These are phyloP conservation scores for Xerophyta viscosa DNA, from an alignment of 106 monocot genomes.

Conservation along the genomic window DNA sequence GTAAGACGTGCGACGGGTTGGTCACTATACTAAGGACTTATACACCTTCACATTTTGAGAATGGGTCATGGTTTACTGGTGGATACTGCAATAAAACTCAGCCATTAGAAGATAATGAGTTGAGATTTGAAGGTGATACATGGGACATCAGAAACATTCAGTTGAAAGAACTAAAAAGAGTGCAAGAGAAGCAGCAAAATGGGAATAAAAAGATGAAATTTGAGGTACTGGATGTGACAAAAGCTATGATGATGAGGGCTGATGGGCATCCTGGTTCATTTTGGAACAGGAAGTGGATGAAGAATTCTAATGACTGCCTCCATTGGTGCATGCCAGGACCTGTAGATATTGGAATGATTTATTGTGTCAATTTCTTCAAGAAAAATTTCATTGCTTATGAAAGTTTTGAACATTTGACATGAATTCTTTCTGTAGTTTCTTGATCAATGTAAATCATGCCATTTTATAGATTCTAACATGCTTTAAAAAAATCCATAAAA, in stretches of 20 bases:
- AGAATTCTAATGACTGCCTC: conserved; percentile 14
- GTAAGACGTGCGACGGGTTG: conserved; percentile 18
- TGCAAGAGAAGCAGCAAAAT: neutral
- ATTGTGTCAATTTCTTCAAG: conserved; percentile 1
- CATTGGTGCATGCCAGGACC: conserved; percentile 38
- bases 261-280: conserved; percentile 22
- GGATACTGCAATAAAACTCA: conserved; percentile 49
- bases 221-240: conserved; percentile 24
- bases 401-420: too few relatives aligned
- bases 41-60: conserved; percentile 55
- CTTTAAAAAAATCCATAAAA: too few relatives aligned
- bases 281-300: conserved; percentile 16
- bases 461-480: too few relatives aligned
- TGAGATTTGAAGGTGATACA: neutral
- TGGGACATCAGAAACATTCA: conserved; percentile 37
- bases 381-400: neutral
- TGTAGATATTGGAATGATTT: conserved; percentile 25
- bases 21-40: conserved; percentile 51
- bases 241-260: conserved; percentile 16
- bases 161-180: conserved; percentile 32
- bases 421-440: too few relatives aligned
- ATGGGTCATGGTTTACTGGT: conserved; percentile 41
- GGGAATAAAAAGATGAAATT: conserved; percentile 31
- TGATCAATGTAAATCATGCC: too few relatives aligned
- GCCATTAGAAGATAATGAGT: conserved; percentile 22